Evolutionary conservation across 805 yeast species (phyloP).

Genomic region (Yamadazyma endophytica): DNA sequence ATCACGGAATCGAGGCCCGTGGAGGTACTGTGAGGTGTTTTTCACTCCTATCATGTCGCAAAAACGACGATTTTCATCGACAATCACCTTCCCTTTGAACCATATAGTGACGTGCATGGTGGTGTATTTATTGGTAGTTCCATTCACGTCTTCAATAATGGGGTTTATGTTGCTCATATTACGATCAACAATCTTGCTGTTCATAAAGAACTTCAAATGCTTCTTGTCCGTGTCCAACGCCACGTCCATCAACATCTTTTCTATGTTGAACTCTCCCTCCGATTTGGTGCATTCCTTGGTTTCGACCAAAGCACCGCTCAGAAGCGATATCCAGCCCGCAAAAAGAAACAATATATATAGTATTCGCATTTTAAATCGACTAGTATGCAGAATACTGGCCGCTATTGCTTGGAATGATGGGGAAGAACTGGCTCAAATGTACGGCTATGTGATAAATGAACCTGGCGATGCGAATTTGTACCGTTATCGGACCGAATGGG

Average conservation of each 20-base stretch:
- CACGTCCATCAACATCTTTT: constrained; percentile 29
- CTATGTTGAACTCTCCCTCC: constrained; percentile 10
- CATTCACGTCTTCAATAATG: constrained; percentile 40
- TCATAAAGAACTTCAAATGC: constrained; percentile 30
- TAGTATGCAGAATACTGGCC: too few relatives aligned
- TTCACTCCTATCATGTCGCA: constrained; percentile 40
- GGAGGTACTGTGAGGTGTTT: constrained; percentile 21
- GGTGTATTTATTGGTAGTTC: constrained; percentile 43
- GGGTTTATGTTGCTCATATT: constrained; percentile 8
- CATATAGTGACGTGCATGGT: constrained; percentile 43
- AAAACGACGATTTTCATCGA: constrained; percentile 37
- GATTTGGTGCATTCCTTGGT: constrained; percentile 13
- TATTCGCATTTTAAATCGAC: too few relatives aligned
- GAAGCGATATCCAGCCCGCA: constrained; percentile 7
- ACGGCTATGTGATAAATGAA: too few relatives aligned
- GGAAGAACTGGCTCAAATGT: too few relatives aligned
- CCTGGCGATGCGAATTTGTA: too few relatives aligned
- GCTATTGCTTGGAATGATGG: too few relatives aligned
- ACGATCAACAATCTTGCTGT: constrained; percentile 21
- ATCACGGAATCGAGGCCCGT: constrained; percentile 23
- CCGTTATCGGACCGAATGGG: too few relatives aligned
- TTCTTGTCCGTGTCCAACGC: constrained; percentile 27
- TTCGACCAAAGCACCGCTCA: constrained; percentile 20
- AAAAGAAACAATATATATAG: too few relatives aligned
- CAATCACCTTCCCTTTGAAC: constrained; percentile 39